These are phyloP conservation scores for Penicillium expansum DNA, from an alignment of 2,329 filamentous ascomycete species.

Conservation along the genomic window DNA sequence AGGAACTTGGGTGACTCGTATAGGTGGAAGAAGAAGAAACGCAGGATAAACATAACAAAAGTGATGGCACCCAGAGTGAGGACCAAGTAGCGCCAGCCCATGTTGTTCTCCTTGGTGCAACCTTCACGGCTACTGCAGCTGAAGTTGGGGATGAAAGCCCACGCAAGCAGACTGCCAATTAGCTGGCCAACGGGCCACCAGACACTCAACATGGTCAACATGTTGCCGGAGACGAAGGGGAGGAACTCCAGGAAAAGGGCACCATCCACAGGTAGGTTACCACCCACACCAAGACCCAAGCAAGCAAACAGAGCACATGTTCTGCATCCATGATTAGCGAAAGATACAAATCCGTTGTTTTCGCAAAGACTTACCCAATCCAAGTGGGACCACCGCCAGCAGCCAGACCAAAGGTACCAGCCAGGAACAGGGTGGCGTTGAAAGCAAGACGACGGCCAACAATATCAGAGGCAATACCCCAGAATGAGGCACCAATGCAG, in stretches of 20 bases:
- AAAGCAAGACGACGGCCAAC: slow-evolving; percentile 77
- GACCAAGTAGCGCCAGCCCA: slow-evolving; percentile 74
- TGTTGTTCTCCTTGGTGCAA: slow-evolving; percentile 55
- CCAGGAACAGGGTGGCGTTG: slow-evolving; percentile 74
- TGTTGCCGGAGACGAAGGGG: slow-evolving; percentile 65
- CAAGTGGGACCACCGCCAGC: slow-evolving; percentile 67
- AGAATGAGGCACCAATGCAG: slow-evolving; percentile 73
- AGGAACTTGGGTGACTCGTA: slow-evolving; percentile 85
- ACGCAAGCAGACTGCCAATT: slow-evolving; percentile 46
- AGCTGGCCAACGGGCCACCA: slow-evolving; percentile 86
- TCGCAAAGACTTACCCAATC: slow-evolving; percentile 45
- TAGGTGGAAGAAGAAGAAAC: slow-evolving; percentile 76
- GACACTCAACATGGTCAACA: slow-evolving; percentile 74
- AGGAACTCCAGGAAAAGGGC: slow-evolving; percentile 80
- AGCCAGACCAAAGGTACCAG: slow-evolving; percentile 69
- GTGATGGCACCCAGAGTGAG: slow-evolving; percentile 69
- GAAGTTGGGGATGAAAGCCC: slow-evolving; percentile 71
- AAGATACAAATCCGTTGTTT: slow-evolving; percentile 21
- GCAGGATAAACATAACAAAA: slow-evolving; percentile 71
- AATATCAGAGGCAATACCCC: slow-evolving; percentile 76
- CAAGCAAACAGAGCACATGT: slow-evolving; percentile 60
- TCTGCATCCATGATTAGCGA: slow-evolving; percentile 21
- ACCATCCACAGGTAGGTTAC: slow-evolving; percentile 75
- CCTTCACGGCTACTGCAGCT: slow-evolving; percentile 46
- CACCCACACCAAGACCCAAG: slow-evolving; percentile 66